Conservation (phyloP, 352 stramenopile genomes). For the Elongisporangium undulatum region DNA sequence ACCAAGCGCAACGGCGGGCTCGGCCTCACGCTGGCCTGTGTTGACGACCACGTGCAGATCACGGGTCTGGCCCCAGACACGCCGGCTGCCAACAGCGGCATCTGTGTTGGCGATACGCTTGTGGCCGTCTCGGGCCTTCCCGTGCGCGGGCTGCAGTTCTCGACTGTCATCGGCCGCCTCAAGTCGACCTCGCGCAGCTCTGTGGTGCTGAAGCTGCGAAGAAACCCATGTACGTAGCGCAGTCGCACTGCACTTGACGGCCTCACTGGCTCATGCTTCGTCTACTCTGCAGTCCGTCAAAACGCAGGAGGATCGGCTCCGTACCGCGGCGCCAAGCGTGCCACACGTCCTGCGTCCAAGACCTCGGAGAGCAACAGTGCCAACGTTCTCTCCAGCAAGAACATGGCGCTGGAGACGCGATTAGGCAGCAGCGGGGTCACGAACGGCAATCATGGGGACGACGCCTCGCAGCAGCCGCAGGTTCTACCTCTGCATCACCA, state of each 20-base stretch:
- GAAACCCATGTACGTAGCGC: conserved; percentile 68
- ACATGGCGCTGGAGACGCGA: conserved; percentile 62
- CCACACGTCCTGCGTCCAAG: conserved; percentile 41
- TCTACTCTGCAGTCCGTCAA: conserved; percentile 48
- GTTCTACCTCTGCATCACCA: conserved; percentile 11
- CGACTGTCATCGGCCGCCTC: conserved; percentile 71
- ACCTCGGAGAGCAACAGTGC: conserved; percentile 66
- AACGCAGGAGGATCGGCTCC: conserved; percentile 43
- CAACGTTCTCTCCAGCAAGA: conserved; percentile 70
- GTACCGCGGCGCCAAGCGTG: conserved; percentile 61
- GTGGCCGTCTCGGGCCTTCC: conserved; percentile 68
- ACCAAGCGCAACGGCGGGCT: conserved; percentile 75
- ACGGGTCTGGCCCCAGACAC: conserved; percentile 69
- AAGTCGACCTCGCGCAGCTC: conserved; percentile 79
- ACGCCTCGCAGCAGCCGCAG: conserved; percentile 7
- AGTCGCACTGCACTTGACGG: neutral
- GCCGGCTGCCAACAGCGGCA: conserved; percentile 62
- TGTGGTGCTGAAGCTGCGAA: conserved; percentile 71
- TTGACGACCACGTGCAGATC: conserved; percentile 84
- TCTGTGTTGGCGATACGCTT: conserved; percentile 75
- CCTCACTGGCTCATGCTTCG: conserved; percentile 9
- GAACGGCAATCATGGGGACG: conserved; percentile 21
- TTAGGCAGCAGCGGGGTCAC: conserved; percentile 27
- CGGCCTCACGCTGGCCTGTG: conserved; percentile 68
- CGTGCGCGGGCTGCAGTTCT: conserved; percentile 76